phyloP scores from a whole-genome alignment of 1,139 yeast genomes.

The Fermentozyma sake region DNA sequence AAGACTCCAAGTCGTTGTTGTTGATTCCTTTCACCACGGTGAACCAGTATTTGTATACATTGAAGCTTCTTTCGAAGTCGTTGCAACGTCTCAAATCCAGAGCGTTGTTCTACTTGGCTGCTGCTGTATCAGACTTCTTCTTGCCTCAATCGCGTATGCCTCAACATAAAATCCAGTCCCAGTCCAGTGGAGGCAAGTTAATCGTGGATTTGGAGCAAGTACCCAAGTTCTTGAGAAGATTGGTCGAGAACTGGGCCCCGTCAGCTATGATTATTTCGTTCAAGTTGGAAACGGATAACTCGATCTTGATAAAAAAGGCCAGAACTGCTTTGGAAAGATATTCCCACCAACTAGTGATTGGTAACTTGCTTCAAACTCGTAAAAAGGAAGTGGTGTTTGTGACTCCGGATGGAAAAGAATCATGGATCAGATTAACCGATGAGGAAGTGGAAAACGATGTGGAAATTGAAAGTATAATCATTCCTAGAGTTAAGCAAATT shows the following conservation, averaged over 20 bases:
- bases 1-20: conserved; percentile 55
- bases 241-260: conserved; percentile 95
- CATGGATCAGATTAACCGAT: conserved; percentile 51
- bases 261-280: conserved; percentile 92
- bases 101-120: conserved; percentile 84
- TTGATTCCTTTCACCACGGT: conserved; percentile 90
- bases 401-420: conserved; percentile 37
- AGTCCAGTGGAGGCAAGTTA: conserved; percentile 65
- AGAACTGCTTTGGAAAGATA: conserved; percentile 74
- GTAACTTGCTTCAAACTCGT: conserved; percentile 85
- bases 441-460: conserved; percentile 33
- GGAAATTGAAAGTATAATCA: conserved; percentile 73
- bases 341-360: conserved; percentile 91
- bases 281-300: conserved; percentile 84
- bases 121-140: conserved; percentile 96
- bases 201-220: conserved; percentile 90
- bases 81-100: conserved; percentile 49
- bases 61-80: conserved; percentile 61
- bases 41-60: conserved; percentile 84
- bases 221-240: conserved; percentile 82
- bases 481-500: conserved; percentile 64
- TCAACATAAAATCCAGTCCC: conserved; percentile 91
- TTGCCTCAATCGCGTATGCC: conserved; percentile 82
- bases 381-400: conserved; percentile 88
- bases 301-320: conserved; percentile 71